Conservation (phyloP, 2,329 filamentous ascomycete genomes). For the Plenodomus biglobosus region DNA sequence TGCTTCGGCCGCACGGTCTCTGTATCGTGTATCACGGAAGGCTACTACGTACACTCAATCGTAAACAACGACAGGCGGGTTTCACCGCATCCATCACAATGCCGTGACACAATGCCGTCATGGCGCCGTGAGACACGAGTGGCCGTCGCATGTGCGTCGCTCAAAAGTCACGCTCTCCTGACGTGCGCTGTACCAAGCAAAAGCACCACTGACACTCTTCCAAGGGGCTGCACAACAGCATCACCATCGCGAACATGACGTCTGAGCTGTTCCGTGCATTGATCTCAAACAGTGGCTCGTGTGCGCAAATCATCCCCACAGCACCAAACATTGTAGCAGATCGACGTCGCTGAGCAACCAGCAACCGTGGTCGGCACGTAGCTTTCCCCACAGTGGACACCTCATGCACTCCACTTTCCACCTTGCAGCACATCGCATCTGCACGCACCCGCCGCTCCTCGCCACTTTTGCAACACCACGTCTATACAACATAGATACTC, state of each 20-base stretch:
- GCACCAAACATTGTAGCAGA: neutral
- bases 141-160: conserved; percentile 3
- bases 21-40: neutral
- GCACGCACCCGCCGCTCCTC: conserved; percentile 1
- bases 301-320: neutral
- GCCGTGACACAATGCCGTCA: conserved; percentile 14
- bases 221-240: neutral
- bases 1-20: neutral
- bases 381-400: neutral
- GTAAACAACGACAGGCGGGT: conserved; percentile 9
- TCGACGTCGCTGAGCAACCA: neutral
- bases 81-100: conserved; percentile 11
- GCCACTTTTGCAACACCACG: neutral
- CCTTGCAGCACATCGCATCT: neutral
- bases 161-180: neutral
- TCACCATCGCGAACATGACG: neutral
- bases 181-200: neutral
- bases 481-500: neutral
- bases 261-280: neutral
- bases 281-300: neutral
- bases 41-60: neutral
- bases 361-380: neutral
- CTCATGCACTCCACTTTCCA: neutral
- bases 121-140: conserved; percentile 3
- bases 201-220: neutral